Percentiles rank a stretch among this genome's conserved stretches.
phyloP scores from a whole-genome alignment of 352 stramenopile species.

The Phytophthora megakarya region DNA sequence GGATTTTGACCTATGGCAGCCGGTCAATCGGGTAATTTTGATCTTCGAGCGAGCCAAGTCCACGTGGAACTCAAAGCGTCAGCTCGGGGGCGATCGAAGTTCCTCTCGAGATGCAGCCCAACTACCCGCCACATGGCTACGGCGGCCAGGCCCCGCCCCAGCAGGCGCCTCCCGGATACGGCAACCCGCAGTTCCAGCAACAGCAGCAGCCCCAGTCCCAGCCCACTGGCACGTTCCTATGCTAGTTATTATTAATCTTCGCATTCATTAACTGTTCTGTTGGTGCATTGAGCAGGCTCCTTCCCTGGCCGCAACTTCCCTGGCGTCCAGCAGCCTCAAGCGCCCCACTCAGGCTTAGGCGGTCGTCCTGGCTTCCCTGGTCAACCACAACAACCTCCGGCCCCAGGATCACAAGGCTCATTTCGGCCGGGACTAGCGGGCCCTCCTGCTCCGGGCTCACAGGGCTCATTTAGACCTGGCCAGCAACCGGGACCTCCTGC shows the following conservation, averaged over 20 bases:
- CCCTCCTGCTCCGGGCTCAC: conserved; percentile 21
- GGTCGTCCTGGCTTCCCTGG: conserved; percentile 28
- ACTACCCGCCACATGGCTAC: conserved; percentile 49
- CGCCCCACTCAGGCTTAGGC: conserved; percentile 34
- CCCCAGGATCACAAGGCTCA: conserved; percentile 16
- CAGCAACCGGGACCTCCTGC: conserved; percentile 15
- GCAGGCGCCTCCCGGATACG: conserved; percentile 37
- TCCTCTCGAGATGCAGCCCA: conserved; percentile 39
- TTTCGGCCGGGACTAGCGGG: conserved; percentile 25
- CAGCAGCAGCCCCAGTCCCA: conserved; percentile 47
- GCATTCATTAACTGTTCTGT: background rate
- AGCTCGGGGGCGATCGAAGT: background rate
- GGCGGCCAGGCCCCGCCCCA: conserved; percentile 24
- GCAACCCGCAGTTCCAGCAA: conserved; percentile 28
- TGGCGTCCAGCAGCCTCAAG: conserved; percentile 29
- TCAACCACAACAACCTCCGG: conserved; percentile 16
- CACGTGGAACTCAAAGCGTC: conserved; percentile 37
- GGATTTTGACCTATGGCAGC: too few species aligned
- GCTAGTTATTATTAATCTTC: background rate
- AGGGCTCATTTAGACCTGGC: conserved; percentile 27
- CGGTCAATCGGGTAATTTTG: too few species aligned
- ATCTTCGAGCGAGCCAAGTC: too few species aligned
- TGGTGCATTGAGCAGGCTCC: conserved; percentile 13
- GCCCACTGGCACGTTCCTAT: conserved; percentile 20
- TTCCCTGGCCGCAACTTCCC: conserved; percentile 29